A percentile compares a stretch with the other conserved stretches of the same genome.
Evolutionary conservation across 768 basidiomycete species (phyloP).

Genomic region (Coprinopsis marcescibilis): DNA sequence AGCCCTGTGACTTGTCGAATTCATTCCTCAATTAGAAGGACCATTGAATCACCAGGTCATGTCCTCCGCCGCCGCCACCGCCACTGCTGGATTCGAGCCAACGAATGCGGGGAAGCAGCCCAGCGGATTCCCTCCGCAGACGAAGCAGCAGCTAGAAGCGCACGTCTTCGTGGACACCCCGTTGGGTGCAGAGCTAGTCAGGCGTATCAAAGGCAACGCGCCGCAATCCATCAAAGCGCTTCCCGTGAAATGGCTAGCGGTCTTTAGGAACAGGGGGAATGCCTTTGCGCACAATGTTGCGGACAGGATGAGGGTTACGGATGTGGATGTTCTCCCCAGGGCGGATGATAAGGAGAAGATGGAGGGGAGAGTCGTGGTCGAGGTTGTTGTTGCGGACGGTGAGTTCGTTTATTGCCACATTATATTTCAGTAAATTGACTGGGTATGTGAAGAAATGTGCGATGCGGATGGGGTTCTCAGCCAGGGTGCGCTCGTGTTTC

Average conservation of each 20-base stretch:
- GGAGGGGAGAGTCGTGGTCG: conserved; percentile 34
- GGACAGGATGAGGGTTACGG: conserved; percentile 25
- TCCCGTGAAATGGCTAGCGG: conserved; percentile 31
- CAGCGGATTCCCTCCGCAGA: neutral
- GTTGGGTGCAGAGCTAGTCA: conserved; percentile 18
- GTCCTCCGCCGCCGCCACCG: neutral
- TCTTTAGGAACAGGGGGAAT: conserved; percentile 23
- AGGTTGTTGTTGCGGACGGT: conserved; percentile 43
- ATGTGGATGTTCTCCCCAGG: conserved; percentile 35
- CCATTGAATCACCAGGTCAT: no score
- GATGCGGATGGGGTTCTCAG: conserved; percentile 31
- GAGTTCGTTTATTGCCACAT: neutral
- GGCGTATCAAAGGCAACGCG: conserved; percentile 31
- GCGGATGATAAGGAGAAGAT: conserved; percentile 28
- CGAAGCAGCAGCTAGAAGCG: conserved; percentile 3
- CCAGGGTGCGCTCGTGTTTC: conserved; percentile 34
- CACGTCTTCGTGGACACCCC: conserved; percentile 16
- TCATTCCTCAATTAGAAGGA: neutral
- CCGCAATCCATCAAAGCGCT: conserved; percentile 30
- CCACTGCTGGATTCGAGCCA: neutral
- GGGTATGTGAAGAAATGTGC: conserved; percentile 36
- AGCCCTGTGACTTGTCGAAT: neutral
- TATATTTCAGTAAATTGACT: neutral
- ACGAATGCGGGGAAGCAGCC: neutral
- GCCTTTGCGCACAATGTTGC: conserved; percentile 27